Percentiles rank a stretch among this genome's conserved stretches.
Conservation (phyloP, 129 eudicot genomes). For the Oenanthe sinensis region DNA sequence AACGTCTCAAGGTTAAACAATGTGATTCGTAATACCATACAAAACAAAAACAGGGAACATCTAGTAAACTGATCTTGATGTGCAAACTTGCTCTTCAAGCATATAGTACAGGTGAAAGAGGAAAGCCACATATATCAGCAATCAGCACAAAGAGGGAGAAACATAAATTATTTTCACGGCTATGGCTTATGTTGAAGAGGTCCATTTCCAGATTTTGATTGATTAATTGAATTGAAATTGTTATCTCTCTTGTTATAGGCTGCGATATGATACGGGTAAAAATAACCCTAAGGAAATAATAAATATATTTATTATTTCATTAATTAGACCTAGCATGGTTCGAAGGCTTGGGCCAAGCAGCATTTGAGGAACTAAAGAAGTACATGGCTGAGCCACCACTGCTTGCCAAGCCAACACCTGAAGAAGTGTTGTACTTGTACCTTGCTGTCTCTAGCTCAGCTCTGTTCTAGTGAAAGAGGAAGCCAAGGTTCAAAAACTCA, state of each 20-base stretch:
- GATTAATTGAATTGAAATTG: background rate
- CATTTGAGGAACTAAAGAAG: too few relatives aligned
- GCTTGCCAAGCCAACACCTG: too few relatives aligned
- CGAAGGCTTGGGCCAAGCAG: too few relatives aligned
- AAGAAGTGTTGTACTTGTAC: too few relatives aligned
- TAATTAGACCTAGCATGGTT: too few relatives aligned
- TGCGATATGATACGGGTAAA: too few relatives aligned
- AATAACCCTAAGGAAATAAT: too few relatives aligned
- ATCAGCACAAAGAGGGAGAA: background rate
- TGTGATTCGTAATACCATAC: background rate
- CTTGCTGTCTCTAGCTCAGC: too few relatives aligned
- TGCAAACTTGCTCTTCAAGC: background rate
- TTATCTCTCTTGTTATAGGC: background rate
- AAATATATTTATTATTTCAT: too few relatives aligned
- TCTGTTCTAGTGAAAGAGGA: too few relatives aligned
- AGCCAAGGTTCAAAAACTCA: too few relatives aligned
- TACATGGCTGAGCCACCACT: too few relatives aligned
- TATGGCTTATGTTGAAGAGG: background rate
- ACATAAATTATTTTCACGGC: background rate
- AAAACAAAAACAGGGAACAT: background rate
- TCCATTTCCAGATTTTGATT: background rate
- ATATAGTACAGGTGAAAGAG: background rate
- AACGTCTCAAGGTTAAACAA: background rate
- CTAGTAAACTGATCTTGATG: background rate
- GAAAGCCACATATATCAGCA: background rate